Evolutionary conservation across 2,329 filamentous ascomycete species (phyloP), one percentile per base, ranked within the genome.

Genomic region (Tolypocladium album): DNA sequence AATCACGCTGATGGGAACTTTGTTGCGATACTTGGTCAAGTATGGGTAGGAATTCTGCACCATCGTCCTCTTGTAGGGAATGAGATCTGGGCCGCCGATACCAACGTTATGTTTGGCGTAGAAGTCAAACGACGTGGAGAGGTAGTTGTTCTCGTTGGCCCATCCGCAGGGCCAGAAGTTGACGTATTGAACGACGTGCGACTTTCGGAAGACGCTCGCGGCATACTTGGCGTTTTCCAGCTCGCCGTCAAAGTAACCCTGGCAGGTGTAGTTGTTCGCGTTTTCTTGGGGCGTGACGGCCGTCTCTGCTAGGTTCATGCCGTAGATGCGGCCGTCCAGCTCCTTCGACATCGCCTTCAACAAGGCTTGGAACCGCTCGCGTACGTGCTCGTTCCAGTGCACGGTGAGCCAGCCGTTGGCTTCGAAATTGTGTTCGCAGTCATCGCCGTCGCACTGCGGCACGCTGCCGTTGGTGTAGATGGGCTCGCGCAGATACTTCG

Each of bases 91-190:
- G 13, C 47, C 47, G 13, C 47, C 47, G 47, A 50, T 27, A 9
- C 47, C 47, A 27, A 50, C 24, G 13, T 7, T 7, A 24, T 50
- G 5, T 2, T 50, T 20, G 15, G 24, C 47, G 47, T 50, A 50
- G 24, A 31, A 31, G 0, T 20, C 47, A 31, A 50, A 50, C 24
- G 47, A 50, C 3, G 13, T 50, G 5, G 24, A 31, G 5, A 50
- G 24, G 53, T 38, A 43, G 39, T 40, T 47, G 53, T 62, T 63
- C 50, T 56, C 59, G 39, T 65, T 61, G 2, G 31, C 58, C 62
- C 62, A 64, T 17, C 61, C 64, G 24, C 60, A 58, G 27, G 64
- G 64, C 64, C 64, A 66, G 57, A 65, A 66, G 47, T 66, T 66
- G 55, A 66, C 62, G 56, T 66, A 66, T 45, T 66, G 64, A 34